These are phyloP conservation scores for Amanita rubescens DNA, from an alignment of 768 basidiomycete genomes.

Conservation along the genomic window DNA sequence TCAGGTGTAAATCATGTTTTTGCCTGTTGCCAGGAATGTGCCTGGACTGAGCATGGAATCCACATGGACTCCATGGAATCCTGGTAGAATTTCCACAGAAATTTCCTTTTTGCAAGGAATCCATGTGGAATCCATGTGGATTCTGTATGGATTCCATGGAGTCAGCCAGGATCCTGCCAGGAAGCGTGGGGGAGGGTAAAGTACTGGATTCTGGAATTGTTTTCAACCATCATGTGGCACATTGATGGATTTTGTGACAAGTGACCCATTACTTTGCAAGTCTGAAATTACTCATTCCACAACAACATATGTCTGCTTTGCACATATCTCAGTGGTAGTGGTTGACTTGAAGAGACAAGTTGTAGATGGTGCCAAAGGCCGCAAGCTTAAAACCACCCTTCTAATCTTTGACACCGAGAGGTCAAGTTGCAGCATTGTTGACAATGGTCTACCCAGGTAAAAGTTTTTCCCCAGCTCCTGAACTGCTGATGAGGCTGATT, in stretches of 20 bases:
- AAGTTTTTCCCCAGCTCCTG: neutral
- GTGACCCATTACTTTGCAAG: neutral
- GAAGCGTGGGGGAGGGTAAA: too few species aligned
- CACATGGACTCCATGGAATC: too few species aligned
- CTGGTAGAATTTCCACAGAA: too few species aligned
- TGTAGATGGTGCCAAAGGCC: conserved; percentile 6
- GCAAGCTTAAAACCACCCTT: conserved; percentile 8
- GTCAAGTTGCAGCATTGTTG: neutral
- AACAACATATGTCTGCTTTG: neutral
- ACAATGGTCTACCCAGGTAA: neutral
- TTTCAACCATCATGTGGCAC: conserved; percentile 10
- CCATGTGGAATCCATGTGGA: too few species aligned
- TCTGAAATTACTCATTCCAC: neutral
- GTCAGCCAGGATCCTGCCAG: too few species aligned
- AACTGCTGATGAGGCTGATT: neutral
- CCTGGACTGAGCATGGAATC: too few species aligned
- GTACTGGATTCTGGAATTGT: conserved; percentile 14
- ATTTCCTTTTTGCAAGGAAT: too few species aligned
- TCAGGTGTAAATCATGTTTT: too few species aligned
- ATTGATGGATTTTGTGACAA: conserved; percentile 1
- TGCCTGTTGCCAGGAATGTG: too few species aligned
- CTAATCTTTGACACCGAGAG: neutral
- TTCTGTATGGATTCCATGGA: too few species aligned
- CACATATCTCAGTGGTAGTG: neutral
- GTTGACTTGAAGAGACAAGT: conserved; percentile 2